Evolutionary conservation across 805 yeast genomes (phyloP).

Genomic region (Kuraishia ogatae): DNA sequence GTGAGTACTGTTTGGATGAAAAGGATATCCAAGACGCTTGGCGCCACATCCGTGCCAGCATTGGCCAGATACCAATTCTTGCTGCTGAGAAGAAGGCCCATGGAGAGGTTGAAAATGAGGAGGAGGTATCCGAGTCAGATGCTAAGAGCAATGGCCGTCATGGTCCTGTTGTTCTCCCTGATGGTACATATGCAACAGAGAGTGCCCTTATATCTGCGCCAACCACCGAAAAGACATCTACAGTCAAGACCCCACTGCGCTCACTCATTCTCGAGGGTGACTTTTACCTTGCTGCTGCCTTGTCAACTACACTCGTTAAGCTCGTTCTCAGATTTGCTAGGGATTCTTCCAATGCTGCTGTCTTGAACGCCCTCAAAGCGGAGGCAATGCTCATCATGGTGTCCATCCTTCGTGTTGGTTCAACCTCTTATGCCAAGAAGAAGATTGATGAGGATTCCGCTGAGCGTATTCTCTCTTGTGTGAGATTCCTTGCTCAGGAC

Average conservation of each 20-base stretch:
- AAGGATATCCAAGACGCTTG: slow-evolving; percentile 73
- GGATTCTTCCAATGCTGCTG: slow-evolving; percentile 37
- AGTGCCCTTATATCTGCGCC: slow-evolving; percentile 50
- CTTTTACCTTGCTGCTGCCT: slow-evolving; percentile 81
- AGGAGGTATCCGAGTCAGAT: slow-evolving; percentile 20
- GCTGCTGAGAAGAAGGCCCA: slow-evolving; percentile 53
- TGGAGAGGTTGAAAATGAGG: slow-evolving; percentile 22
- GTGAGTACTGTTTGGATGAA: slow-evolving; percentile 78
- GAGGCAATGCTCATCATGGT: slow-evolving; percentile 93
- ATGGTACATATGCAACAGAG: slow-evolving; percentile 98
- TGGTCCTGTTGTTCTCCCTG: slow-evolving; percentile 90
- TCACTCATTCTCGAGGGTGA: slow-evolving; percentile 79
- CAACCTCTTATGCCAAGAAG: slow-evolving; percentile 57
- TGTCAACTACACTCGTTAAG: slow-evolving; percentile 84
- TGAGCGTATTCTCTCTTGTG: slow-evolving; percentile 88
- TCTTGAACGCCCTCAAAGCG: slow-evolving; percentile 79
- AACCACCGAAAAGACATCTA: slow-evolving; percentile 22
- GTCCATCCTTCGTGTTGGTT: slow-evolving; percentile 82
- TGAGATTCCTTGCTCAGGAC: slow-evolving; percentile 68
- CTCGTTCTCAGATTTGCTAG: slow-evolving; percentile 69
- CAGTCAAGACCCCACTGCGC: slow-evolving; percentile 68
- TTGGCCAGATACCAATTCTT: slow-evolving; percentile 89
- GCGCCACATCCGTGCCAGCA: slow-evolving; percentile 71
- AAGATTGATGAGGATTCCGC: slow-evolving; percentile 92
- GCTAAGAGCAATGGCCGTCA: slow-evolving; percentile 26